Percentiles rank a stretch among this genome's conserved stretches.
These are phyloP conservation scores for Phylloboletellus chloephorus DNA, from an alignment of 1,284 basidiomycete genomes.

Conservation along the genomic window DNA sequence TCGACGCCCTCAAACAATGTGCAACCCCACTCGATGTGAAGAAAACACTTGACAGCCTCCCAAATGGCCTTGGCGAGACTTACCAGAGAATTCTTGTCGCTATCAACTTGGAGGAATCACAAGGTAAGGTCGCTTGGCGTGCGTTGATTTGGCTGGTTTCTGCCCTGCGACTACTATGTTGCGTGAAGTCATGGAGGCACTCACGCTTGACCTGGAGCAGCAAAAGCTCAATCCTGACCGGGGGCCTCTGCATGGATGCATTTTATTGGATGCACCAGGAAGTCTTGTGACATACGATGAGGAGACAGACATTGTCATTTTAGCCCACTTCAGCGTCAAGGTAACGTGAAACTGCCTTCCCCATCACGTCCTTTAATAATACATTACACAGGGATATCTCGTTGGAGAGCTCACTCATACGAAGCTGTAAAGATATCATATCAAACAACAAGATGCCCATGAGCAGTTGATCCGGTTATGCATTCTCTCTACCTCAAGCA, in stretches of 20 bases:
- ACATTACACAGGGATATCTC: slow-evolving; percentile 9
- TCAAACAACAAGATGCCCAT: slow-evolving; percentile 4
- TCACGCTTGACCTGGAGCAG: slow-evolving; percentile 1
- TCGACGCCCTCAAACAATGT: slow-evolving; percentile 8
- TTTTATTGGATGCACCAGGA: slow-evolving; percentile 3
- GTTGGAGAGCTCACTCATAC: not conserved
- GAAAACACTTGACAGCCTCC: slow-evolving; percentile 8
- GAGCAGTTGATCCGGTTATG: slow-evolving; percentile 4
- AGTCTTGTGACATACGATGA: slow-evolving; percentile 11
- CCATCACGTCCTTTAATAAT: not conserved
- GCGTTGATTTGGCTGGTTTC: slow-evolving; percentile 7
- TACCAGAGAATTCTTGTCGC: slow-evolving; percentile 7
- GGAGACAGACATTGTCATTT: slow-evolving; percentile 9
- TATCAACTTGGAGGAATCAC: not conserved
- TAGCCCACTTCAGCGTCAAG: slow-evolving; percentile 16
- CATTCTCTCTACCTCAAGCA: slow-evolving; percentile 5
- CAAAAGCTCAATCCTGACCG: slow-evolving; percentile 1
- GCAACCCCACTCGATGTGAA: slow-evolving; percentile 7
- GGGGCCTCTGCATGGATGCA: slow-evolving; percentile 2
- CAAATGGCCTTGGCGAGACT: slow-evolving; percentile 10
- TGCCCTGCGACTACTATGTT: slow-evolving; percentile 7
- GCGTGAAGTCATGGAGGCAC: slow-evolving; percentile 6
- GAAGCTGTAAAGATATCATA: slow-evolving; percentile 2
- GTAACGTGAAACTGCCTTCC: not conserved
- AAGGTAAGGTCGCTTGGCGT: slow-evolving; percentile 8